Evolutionary conservation across 768 basidiomycete genomes (phyloP).

Genomic region (Pulveroboletus ravenelii): DNA sequence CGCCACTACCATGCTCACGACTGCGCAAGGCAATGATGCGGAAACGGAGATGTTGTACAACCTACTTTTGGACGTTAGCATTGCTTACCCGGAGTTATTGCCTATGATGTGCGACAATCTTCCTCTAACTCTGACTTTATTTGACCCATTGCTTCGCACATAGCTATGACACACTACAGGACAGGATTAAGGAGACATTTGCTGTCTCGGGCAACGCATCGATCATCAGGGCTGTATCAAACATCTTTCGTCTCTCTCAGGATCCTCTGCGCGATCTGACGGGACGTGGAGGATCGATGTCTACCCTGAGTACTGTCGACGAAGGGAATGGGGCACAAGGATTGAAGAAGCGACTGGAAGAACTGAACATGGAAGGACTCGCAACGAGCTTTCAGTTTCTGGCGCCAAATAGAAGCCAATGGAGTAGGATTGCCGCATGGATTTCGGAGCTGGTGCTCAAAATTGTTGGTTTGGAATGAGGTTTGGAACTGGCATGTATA

Average conservation of each 20-base stretch:
- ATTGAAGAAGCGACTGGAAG: conserved; percentile 56
- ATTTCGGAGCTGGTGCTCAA: conserved; percentile 58
- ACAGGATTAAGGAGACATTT: conserved; percentile 69
- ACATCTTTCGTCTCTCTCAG: conserved; percentile 66
- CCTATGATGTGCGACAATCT: conserved; percentile 58
- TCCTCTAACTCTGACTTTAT: not conserved
- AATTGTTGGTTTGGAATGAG: conserved; percentile 40
- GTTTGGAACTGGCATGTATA: conserved; percentile 14
- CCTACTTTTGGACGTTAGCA: conserved; percentile 67
- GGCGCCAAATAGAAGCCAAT: conserved; percentile 47
- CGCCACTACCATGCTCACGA: conserved; percentile 66
- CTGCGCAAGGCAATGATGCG: conserved; percentile 71
- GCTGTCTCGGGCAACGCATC: conserved; percentile 65
- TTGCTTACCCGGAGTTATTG: conserved; percentile 65
- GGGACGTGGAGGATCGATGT: conserved; percentile 49
- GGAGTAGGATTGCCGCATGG: conserved; percentile 68
- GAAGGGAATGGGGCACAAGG: conserved; percentile 42
- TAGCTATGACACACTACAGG: conserved; percentile 75
- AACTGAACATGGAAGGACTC: conserved; percentile 69
- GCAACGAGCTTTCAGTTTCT: conserved; percentile 71
- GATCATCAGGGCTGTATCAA: conserved; percentile 69
- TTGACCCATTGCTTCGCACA: conserved; percentile 4
- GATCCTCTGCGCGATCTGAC: conserved; percentile 43
- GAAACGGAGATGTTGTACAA: conserved; percentile 80
- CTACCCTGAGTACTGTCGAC: conserved; percentile 61